phyloP scores from a whole-genome alignment of 768 basidiomycete genomes.

The Suillus occidentalis region DNA sequence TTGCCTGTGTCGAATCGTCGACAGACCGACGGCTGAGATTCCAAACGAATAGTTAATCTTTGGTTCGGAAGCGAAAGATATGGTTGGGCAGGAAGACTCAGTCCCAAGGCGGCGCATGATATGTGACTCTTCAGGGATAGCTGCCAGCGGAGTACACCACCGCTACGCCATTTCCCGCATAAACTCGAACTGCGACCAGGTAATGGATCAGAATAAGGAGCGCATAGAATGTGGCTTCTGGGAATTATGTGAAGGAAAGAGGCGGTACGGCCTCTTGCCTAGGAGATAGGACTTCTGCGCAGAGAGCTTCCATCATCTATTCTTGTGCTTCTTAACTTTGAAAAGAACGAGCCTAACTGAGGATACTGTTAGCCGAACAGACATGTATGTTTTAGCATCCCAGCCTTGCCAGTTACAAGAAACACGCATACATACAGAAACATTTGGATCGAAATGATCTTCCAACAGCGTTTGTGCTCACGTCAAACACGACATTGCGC shows the following conservation, averaged over 20 bases:
- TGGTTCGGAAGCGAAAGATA: constrained; percentile 3
- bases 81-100: neutral
- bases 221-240: neutral
- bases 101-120: neutral
- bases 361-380: neutral
- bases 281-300: neutral
- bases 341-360: neutral
- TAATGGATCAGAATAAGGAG: neutral
- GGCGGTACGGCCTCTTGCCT: neutral
- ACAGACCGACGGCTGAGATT: neutral
- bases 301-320: neutral
- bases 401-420: neutral
- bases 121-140: neutral
- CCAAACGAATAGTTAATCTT: neutral
- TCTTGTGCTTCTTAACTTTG: neutral
- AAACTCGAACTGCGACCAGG: neutral
- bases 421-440: neutral
- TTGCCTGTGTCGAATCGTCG: neutral
- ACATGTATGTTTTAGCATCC: neutral
- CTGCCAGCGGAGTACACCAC: neutral
- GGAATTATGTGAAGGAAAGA: neutral
- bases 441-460: neutral
- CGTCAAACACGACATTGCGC: neutral
- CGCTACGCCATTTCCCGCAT: neutral
- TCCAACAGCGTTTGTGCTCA: neutral